Evolutionary conservation across 805 yeast species (phyloP), one percentile per base, ranked within the genome.

Genomic region (Saccharomycopsis lassenensis): DNA sequence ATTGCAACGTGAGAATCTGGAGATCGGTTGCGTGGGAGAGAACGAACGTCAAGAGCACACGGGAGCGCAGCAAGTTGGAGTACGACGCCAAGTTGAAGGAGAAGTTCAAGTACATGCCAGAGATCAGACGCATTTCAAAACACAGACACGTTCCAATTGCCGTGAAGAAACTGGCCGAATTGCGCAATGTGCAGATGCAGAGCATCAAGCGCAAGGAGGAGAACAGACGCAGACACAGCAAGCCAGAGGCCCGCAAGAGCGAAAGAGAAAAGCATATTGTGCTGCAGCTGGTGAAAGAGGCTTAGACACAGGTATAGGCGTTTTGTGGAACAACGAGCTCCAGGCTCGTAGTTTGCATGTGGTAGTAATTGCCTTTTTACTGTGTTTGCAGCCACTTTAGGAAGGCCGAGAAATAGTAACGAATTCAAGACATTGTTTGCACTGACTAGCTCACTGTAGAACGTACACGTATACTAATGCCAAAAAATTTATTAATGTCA

Each of bases 81-180:
- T 89, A 91, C 59, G 94, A 85, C 55, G 82, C 74, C 36, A 89
- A 93, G 33, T 70, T 91, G 57, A 87, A 87, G 59, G 94, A 89
- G 52, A 71, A 95, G 54, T 91, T 73, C 67, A 83, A 83, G 62
- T 77, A 78, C 62, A 87, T 91, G 97, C 98, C 98, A 1, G 98
- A 91, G 58, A 80, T 91, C 52, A 74, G 74, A 52, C 71, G 96
- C 50, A 91, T 91, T 44, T 63, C 85, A 20, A 74, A 87, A 58
- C 97, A 91, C 61, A 75, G 98, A 57, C 96, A 91, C 55, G 67
- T 89, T 36, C 98, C 99, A 16, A 62, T 63, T 41, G 82, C 79
- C 33, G 72, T 91, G 47, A 89, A 87, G 71, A 83, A 79, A 57
- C 95, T 96, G 26, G 71, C 70, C 28, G 95, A 87, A 43, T 84